A percentile compares a stretch with the other conserved stretches of the same genome.
Evolutionary conservation across 768 basidiomycete species (phyloP).

Genomic region (Trichaptum fuscoviolaceum): DNA sequence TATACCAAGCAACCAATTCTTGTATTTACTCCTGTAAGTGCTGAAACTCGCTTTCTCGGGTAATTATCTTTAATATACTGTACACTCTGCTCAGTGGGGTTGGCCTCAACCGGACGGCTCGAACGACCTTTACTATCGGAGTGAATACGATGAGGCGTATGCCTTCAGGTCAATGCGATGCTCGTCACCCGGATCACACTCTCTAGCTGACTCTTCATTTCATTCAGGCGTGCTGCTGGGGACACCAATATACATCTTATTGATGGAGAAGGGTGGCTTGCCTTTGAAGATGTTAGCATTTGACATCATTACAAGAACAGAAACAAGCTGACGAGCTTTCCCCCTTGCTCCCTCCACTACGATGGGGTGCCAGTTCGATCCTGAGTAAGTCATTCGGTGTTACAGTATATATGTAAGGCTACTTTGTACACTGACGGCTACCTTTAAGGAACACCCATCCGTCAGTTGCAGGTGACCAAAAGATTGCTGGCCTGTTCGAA

Average conservation of each 20-base stretch:
- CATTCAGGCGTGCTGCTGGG: slow-evolving; percentile 15
- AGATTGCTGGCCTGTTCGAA: slow-evolving; percentile 17
- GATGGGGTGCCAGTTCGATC: slow-evolving; percentile 23
- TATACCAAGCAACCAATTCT: slow-evolving; percentile 21
- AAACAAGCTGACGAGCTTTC: neutral
- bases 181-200: neutral
- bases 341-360: neutral
- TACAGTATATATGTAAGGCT: no score
- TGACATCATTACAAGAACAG: slow-evolving; percentile 1
- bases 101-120: slow-evolving; percentile 20
- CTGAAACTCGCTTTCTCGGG: slow-evolving; percentile 2
- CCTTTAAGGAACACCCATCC: slow-evolving; percentile 21
- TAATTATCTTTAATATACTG: neutral
- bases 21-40: slow-evolving; percentile 15
- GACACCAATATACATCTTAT: slow-evolving; percentile 22
- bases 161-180: neutral
- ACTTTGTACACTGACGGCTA: neutral
- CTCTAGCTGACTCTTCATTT: neutral
- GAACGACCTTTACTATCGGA: slow-evolving; percentile 18
- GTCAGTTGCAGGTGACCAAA: slow-evolving; percentile 16
- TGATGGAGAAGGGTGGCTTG: slow-evolving; percentile 20
- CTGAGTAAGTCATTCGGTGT: slow-evolving; percentile 27
- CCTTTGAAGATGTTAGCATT: slow-evolving; percentile 17
- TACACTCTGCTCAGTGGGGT: slow-evolving; percentile 13
- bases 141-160: slow-evolving; percentile 13